Evolutionary conservation across 2,329 filamentous ascomycete genomes (phyloP).

Genomic region (Xylariomycetidae sp.): DNA sequence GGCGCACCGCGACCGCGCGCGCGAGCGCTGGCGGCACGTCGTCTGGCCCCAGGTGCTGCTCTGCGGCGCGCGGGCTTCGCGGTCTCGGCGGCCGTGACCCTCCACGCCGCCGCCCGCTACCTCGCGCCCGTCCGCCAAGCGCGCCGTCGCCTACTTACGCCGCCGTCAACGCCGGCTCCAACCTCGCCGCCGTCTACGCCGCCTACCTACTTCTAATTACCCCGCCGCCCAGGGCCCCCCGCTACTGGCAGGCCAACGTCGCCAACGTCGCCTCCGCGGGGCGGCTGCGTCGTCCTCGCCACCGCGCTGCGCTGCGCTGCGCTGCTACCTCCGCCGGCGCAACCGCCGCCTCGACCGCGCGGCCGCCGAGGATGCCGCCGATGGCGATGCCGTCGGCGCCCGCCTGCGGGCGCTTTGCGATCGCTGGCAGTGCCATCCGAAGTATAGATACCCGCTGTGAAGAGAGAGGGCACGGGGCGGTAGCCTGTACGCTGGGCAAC

Average conservation of each 20-base stretch:
- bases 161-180: constrained; percentile 27
- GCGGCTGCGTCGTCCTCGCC: constrained; percentile 9
- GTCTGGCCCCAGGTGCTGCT: constrained; percentile 33
- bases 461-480: not conserved
- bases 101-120: constrained; percentile 25
- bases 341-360: constrained; percentile 8
- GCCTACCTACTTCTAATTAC: constrained; percentile 29
- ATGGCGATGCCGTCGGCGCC: constrained; percentile 4
- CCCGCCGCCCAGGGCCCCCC: constrained; percentile 6
- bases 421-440: constrained; percentile 11
- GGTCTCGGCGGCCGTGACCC: constrained; percentile 13
- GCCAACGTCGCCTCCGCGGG: constrained; percentile 13
- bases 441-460: constrained; percentile 10
- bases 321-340: constrained; percentile 11
- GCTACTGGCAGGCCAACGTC: constrained; percentile 13
- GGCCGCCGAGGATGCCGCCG: constrained; percentile 5
- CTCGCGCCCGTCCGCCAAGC: constrained; percentile 42
- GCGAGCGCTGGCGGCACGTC: constrained; percentile 43
- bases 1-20: constrained; percentile 37
- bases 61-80: constrained; percentile 30
- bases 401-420: constrained; percentile 2
- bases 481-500: too few species aligned
- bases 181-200: constrained; percentile 32
- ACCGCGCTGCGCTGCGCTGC: constrained; percentile 9
- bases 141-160: constrained; percentile 37